Conservation (phyloP, 768 basidiomycete genomes). For the Pleurotus giganteus region DNA sequence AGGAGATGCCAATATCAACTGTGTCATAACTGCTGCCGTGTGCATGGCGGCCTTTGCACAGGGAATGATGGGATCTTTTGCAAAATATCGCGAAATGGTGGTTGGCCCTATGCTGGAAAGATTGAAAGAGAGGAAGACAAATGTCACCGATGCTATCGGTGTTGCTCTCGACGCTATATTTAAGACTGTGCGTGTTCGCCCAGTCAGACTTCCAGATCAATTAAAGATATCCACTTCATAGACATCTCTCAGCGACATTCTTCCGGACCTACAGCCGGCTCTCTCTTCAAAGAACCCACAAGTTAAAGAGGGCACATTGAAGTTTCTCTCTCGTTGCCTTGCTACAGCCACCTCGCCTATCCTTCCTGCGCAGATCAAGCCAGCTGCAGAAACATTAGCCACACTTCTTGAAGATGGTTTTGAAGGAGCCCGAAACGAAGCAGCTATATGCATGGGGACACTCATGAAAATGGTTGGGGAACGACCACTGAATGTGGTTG, state of each 20-base stretch:
- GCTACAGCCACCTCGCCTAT: constrained; percentile 68
- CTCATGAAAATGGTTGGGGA: constrained; percentile 98
- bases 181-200: constrained; percentile 58
- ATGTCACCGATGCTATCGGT: constrained; percentile 87
- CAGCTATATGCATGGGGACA: constrained; percentile 84
- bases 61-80: constrained; percentile 74
- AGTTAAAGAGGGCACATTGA: constrained; percentile 89
- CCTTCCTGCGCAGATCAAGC: constrained; percentile 73
- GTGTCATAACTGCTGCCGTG: constrained; percentile 85
- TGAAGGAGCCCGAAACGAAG: constrained; percentile 86
- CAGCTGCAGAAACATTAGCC: constrained; percentile 74
- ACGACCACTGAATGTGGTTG: constrained; percentile 78
- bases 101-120: constrained; percentile 82
- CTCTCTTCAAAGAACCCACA: constrained; percentile 93
- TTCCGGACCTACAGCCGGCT: constrained; percentile 76
- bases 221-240: constrained; percentile 29
- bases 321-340: constrained; percentile 81
- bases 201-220: constrained; percentile 1
- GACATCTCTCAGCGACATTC: constrained; percentile 77
- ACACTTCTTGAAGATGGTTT: constrained; percentile 81
- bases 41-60: constrained; percentile 86
- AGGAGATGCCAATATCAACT: constrained; percentile 92
- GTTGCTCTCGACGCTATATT: constrained; percentile 88
- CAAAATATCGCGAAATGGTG: constrained; percentile 66
- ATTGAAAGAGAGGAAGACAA: constrained; percentile 91